A percentile compares a stretch with the other conserved stretches of the same genome.
These are phyloP conservation scores for Trypanosoma platydactyli DNA, from an alignment of 208 protist genomes.

Conservation along the genomic window DNA sequence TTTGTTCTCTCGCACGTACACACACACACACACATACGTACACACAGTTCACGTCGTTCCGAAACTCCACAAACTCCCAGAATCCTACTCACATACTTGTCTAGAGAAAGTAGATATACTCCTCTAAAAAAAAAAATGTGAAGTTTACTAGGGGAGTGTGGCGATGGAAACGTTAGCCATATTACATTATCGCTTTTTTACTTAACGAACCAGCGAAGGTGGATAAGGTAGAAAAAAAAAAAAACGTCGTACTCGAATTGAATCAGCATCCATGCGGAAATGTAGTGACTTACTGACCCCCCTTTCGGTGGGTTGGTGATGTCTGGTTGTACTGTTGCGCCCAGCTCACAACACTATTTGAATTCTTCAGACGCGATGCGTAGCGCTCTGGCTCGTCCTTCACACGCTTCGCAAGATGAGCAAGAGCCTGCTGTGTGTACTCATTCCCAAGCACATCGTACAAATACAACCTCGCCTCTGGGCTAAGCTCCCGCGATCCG, in stretches of 20 bases:
- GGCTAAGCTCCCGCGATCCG: slow-evolving; percentile 4
- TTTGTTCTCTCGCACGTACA: background rate
- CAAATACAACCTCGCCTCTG: slow-evolving; percentile 30
- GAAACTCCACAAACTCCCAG: too few relatives aligned
- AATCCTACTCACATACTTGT: too few relatives aligned
- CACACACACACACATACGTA: background rate
- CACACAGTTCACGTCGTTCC: background rate
- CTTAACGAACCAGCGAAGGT: too few relatives aligned
- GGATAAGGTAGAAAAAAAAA: too few relatives aligned
- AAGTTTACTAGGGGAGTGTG: too few relatives aligned
- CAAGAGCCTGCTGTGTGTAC: slow-evolving; percentile 56
- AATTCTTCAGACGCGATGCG: slow-evolving; percentile 47
- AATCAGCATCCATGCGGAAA: too few relatives aligned
- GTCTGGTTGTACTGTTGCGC: slow-evolving; percentile 22
- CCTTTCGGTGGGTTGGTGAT: background rate
- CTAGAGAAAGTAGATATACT: too few relatives aligned
- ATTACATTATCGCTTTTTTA: too few relatives aligned
- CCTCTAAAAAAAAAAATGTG: too few relatives aligned
- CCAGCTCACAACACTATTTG: slow-evolving; percentile 54
- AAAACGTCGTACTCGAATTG: too few relatives aligned
- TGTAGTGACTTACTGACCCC: too few relatives aligned
- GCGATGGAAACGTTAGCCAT: too few relatives aligned
- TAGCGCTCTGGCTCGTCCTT: slow-evolving; percentile 46
- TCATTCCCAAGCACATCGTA: slow-evolving; percentile 55
- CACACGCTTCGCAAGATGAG: slow-evolving; percentile 50